Evolutionary conservation across 768 basidiomycete genomes (phyloP).

Genomic region (Coprinopsis strossmayeri): DNA sequence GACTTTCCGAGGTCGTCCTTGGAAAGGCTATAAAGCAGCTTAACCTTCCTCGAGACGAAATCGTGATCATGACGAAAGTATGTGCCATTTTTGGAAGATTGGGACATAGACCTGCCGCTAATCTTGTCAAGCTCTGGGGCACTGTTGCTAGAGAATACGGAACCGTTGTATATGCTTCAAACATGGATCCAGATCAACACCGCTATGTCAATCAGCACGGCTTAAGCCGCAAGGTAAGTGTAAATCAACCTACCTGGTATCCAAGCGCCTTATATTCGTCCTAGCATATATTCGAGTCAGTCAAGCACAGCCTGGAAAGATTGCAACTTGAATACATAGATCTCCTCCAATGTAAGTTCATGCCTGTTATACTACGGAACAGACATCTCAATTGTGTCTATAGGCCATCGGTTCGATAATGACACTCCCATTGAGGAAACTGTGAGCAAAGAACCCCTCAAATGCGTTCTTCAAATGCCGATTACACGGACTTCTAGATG

Average conservation of each 20-base stretch:
- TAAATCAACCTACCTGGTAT: background rate
- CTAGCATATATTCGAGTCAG: constrained; percentile 67
- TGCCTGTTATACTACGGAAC: constrained; percentile 15
- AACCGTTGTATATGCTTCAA: constrained; percentile 4
- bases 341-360: constrained; percentile 54
- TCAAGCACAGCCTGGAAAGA: constrained; percentile 57
- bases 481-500: constrained; percentile 36
- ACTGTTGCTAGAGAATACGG: constrained; percentile 22
- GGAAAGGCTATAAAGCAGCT: constrained; percentile 67
- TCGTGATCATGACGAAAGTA: constrained; percentile 82
- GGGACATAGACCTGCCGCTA: too few relatives aligned
- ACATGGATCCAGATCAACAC: constrained; percentile 22
- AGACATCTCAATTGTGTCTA: constrained; percentile 69
- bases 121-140: too few relatives aligned
- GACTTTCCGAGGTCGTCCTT: constrained; percentile 56
- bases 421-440: constrained; percentile 56
- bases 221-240: constrained; percentile 25
- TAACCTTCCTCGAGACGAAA: constrained; percentile 59
- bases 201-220: constrained; percentile 55
- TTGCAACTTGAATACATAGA: constrained; percentile 76
- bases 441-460: constrained; percentile 17
- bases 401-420: constrained; percentile 54
- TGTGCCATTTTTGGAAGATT: constrained; percentile 17
- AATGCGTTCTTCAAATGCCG: background rate
- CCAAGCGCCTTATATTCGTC: background rate